Evolutionary conservation across 1,284 basidiomycete species (phyloP), one percentile per base, ranked within the genome.

Genomic region (Ustilago vetiveriae): DNA sequence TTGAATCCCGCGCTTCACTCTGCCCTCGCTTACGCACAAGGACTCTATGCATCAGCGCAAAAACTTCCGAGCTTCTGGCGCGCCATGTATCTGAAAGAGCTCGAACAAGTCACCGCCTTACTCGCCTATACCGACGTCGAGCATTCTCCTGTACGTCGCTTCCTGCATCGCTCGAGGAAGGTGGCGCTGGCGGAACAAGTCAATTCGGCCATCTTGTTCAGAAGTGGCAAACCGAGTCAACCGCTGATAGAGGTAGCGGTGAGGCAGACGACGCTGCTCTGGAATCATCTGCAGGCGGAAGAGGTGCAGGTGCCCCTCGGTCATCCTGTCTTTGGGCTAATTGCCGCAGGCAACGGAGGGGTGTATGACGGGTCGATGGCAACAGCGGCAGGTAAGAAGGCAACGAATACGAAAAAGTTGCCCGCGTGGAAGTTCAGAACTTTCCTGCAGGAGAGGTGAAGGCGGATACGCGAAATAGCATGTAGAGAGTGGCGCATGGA

Each of bases 121-220:
- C 84, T 95, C 33, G 90, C 89, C 5, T 94, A 93, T 78, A 85
- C 84, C 22, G 85, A 88, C 3, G 89, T 92, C 0, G 90, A 92
- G 79, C 84, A 84, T 42, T 90, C 89, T 62, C 81, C 86, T 85
- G 39, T 91, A 67, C 84, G 87, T 14, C 86, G 85, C 45, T 93
- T 93, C 80, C 82, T 94, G 57, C 85, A 86, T 46, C 88, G 89
- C 78, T 87, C 87, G 55, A 84, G 91, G 56, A 86, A 92, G 49
- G 89, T 90, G 70, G 87, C 87, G 6, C 86, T 94, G 6, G 92
- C 92, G 1, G 89, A 91, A 57, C 90, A 93, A 82, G 88, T 95
- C 49, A 90, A 94, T 70, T 87, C 87, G 43, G 92, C 92, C 10
- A 91, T 94, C 46, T 82, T 94, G 37, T 47, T 52, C 19, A 58